Percentiles rank a stretch among this genome's conserved stretches.
Evolutionary conservation across 495 filamentous ascomycete genomes (phyloP).

Genomic region (Aspergillus affinis): DNA sequence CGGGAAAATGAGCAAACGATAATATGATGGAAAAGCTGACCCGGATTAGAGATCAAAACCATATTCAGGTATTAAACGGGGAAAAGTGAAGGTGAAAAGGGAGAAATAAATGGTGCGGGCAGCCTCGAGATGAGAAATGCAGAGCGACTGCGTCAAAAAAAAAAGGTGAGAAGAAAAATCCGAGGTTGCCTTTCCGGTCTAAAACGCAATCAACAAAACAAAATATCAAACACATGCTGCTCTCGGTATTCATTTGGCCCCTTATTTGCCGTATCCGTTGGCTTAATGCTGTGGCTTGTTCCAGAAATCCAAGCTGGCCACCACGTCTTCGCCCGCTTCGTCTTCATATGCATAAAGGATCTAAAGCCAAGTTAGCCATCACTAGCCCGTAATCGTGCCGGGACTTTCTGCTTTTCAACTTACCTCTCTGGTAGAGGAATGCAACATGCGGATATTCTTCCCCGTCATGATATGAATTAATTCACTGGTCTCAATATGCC

Average conservation of each 20-base stretch:
- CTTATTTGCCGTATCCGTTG: neutral
- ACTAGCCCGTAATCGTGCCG: neutral
- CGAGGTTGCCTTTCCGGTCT: conserved; percentile 15
- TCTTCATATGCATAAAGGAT: conserved; percentile 97
- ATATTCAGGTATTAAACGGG: conserved; percentile 22
- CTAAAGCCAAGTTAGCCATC: conserved; percentile 40
- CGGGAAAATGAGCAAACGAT: conserved; percentile 24
- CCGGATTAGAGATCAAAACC: conserved; percentile 10
- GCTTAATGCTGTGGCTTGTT: conserved; percentile 50
- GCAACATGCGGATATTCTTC: conserved; percentile 94
- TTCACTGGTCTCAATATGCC: conserved; percentile 88
- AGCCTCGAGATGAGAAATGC: neutral
- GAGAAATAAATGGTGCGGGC: neutral
- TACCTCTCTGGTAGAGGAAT: conserved; percentile 95
- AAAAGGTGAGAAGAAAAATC: conserved; percentile 8
- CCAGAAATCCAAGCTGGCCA: conserved; percentile 98
- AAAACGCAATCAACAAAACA: conserved; percentile 20
- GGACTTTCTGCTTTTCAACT: conserved; percentile 24
- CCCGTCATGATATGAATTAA: conserved; percentile 91
- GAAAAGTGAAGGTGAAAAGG: conserved; percentile 8
- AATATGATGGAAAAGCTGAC: conserved; percentile 10
- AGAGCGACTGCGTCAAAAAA: conserved; percentile 6
- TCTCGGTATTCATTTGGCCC: conserved; percentile 3
- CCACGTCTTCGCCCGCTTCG: conserved; percentile 85
- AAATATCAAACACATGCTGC: conserved; percentile 13